Base-by-base conservation (phyloP, 1,284 basidiomycete species). In the Mycena citricolor region DNA sequence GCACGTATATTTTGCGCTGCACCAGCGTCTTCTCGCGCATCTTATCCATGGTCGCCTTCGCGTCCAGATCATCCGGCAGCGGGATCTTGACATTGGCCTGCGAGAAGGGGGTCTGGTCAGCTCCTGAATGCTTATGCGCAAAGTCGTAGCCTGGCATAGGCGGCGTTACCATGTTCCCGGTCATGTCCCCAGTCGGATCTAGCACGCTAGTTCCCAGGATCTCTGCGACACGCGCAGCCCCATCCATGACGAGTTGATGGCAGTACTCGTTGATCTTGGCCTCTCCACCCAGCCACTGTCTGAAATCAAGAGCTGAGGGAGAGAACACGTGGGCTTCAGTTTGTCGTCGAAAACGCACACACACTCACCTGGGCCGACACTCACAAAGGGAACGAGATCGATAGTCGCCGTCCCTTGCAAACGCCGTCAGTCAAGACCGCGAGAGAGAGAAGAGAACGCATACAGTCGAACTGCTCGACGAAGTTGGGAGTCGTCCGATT, bases 221-320 rank as follows among this genome's bases (percentile, higher is more conserved):
- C 54, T 83, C 74, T 0, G 81, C 79, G 4, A 93, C 69, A 8
- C 69, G 67, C 47, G 75, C 71, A 0, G 86, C 88, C 14, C 90
- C 93, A 39, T 74, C 66, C 1, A 84, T 53, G 1, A 90, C 92
- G 13, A 94, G 73, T 5, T 72, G 58, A 55, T 83, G 83, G 56
- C 81, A 90, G 64, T 94, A 92, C 2, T 68, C 71, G 57, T 86
- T 83, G 51, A 94, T 92, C 47, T 76, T 77, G 12, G 77, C 68
- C 65, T 95, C 93, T 1, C 93, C 93, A 1, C 92, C 93, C 14
- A 94, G 69, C 76, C 81, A 85, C 35, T 79, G 60, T 23, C 92
- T 76, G 67, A 93, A 94, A 33, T 84, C 76, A 10, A 94, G 62
- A 0, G 91, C 91, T 78, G 42, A 2, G 31, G 4, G 26, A 11